Evolutionary conservation across 129 eudicot species (phyloP).

Genomic region (Centrapalus pauciflorus): DNA sequence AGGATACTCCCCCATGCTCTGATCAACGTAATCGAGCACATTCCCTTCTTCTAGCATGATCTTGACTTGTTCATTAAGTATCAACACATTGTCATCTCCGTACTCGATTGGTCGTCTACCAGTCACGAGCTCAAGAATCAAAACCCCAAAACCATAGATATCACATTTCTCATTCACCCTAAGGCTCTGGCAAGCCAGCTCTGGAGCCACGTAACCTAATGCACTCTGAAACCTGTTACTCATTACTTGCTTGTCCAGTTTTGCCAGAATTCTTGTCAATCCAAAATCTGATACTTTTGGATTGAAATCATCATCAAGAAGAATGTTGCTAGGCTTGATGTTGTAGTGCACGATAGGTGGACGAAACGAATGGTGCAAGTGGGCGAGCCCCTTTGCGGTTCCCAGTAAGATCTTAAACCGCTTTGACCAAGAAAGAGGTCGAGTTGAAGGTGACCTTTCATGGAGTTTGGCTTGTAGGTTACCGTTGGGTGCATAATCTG

Average conservation of each 20-base stretch:
- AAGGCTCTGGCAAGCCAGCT: conserved; percentile 83
- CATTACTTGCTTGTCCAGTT: conserved; percentile 58
- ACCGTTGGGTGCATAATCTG: conserved; percentile 65
- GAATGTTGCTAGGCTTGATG: conserved; percentile 76
- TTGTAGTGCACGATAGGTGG: conserved; percentile 90
- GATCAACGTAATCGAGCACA: conserved; percentile 76
- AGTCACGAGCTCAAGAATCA: conserved; percentile 74
- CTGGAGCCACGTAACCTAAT: conserved; percentile 86
- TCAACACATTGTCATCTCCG: conserved; percentile 75
- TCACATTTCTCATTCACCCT: conserved; percentile 94
- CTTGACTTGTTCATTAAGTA: conserved; percentile 73
- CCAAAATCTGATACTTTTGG: conserved; percentile 78
- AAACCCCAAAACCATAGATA: conserved; percentile 75
- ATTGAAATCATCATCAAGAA: conserved; percentile 62
- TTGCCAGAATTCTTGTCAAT: conserved; percentile 59
- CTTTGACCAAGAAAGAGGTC: conserved; percentile 69
- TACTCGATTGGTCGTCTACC: conserved; percentile 86
- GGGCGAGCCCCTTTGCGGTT: conserved; percentile 83
- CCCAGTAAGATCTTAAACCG: conserved; percentile 74
- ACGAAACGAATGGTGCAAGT: conserved; percentile 79
- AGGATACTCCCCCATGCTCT: conserved; percentile 58
- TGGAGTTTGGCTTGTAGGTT: conserved; percentile 70
- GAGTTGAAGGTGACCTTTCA: conserved; percentile 37
- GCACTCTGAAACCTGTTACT: conserved; percentile 74
- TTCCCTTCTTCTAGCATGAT: conserved; percentile 74